Base-by-base conservation (phyloP, 305 asterid species). In the Solanum chacoense region DNA sequence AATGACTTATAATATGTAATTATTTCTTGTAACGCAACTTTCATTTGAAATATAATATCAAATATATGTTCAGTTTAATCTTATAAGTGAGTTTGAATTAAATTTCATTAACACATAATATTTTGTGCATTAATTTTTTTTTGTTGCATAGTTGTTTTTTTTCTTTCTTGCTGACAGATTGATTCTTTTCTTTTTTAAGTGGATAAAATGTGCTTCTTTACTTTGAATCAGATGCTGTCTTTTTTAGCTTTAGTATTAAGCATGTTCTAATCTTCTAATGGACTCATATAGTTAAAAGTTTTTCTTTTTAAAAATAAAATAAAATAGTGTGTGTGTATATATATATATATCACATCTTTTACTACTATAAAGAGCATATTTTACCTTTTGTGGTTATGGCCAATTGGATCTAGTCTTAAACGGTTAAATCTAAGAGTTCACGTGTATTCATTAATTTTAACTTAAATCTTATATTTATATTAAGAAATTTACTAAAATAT, bases 121-220 rank as follows among this genome's bases (percentile, higher is more conserved):
- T 8, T n/a, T 63, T 63, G 13, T 4, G 3, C 3, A 22, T 8
- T 0, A 1, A 59, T 26, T 12, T 11, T 74, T 3, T 71, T 26
- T 12, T 13, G 0, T 24, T 24, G 32, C 32, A 22, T 72, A 73
- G 38, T 73, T 73, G 2, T 20, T 74, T 74, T 73, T 8, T 32
- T 74, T 8, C 1, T 79, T 40, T 40, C 69, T 80, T 80, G 36
- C 37, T 28, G 12, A 9, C 5, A 42, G 67, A 80, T 2, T 1
- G 85, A 80, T 80, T 80, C 85, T 80, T 42, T 42, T 80, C 16
- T 14, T 42, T 80, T 2, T 26, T 31, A 26, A 40, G 37, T 80
- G 85, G 85, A 80, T 4, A 80, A 80, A 40, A 80, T 80, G 85
- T 80, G 85, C 16, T 80, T 80, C 63, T 32, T 74, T 74, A 74